These are phyloP conservation scores for Brassica balearica DNA, from an alignment of 441 rosid species.

Conservation along the genomic window DNA sequence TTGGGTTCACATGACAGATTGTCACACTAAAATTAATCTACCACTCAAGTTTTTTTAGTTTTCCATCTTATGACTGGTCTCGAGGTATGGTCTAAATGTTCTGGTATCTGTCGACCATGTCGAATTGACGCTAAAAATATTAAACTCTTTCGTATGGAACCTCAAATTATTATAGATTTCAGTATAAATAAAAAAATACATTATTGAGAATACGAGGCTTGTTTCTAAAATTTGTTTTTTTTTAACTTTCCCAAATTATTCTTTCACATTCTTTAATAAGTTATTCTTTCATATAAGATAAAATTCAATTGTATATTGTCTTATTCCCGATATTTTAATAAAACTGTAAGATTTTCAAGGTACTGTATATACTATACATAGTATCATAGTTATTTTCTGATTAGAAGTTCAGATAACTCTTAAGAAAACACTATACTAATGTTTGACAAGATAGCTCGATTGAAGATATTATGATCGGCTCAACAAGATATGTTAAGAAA, in stretches of 20 bases:
- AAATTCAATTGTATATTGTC: neutral
- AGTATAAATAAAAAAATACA: neutral
- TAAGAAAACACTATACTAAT: neutral
- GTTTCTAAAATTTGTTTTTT: neutral
- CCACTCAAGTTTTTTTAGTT: constrained; percentile 15
- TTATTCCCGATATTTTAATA: neutral
- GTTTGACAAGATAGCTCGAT: neutral
- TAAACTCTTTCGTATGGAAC: constrained; percentile 15
- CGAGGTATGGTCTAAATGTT: constrained; percentile 24
- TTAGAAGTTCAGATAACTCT: neutral
- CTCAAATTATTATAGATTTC: neutral
- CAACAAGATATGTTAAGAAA: constrained; percentile 3
- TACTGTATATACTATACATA: neutral
- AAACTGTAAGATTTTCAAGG: neutral
- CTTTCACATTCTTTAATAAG: constrained; percentile 10
- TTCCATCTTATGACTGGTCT: constrained; percentile 16
- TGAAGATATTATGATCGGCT: constrained; percentile 11
- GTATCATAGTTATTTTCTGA: constrained; percentile 4
- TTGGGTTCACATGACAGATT: too few species aligned
- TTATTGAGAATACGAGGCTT: neutral
- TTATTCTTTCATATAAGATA: constrained; percentile 4
- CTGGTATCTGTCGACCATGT: constrained; percentile 23
- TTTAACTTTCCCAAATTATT: neutral
- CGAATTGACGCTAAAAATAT: neutral
- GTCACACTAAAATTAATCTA: constrained; percentile 6